Evolutionary conservation across 2,329 filamentous ascomycete species (phyloP).

Genomic region (Colletotrichum sp.): DNA sequence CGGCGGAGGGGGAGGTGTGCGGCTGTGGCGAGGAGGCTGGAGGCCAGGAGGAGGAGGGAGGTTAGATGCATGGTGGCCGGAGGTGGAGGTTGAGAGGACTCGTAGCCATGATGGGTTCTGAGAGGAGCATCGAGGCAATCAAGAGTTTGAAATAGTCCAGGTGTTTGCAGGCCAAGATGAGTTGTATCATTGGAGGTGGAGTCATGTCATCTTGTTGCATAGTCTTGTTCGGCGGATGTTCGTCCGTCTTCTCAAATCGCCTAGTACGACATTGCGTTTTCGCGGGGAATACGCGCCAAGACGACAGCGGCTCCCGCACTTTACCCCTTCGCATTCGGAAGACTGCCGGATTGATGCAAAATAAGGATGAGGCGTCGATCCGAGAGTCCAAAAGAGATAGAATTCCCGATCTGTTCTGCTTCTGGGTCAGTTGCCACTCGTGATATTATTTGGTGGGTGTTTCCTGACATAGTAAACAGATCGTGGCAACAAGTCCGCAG

Average conservation of each 20-base stretch:
- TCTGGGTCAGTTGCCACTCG: not conserved
- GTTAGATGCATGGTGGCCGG: not conserved
- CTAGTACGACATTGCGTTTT: not conserved
- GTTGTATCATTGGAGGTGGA: not conserved
- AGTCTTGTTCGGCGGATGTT: not conserved
- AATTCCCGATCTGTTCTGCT: not conserved
- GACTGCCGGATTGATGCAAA: not conserved
- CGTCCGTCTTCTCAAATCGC: not conserved
- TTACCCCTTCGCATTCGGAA: not conserved
- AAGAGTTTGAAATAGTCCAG: not conserved
- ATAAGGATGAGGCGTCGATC: not conserved
- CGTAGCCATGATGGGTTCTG: not conserved
- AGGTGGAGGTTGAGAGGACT: not conserved
- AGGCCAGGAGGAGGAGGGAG: not conserved
- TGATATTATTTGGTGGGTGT: fast-evolving
- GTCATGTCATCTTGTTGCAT: not conserved
- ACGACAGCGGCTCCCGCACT: not conserved
- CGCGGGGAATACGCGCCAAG: not conserved
- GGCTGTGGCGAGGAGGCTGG: not conserved
- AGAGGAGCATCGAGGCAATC: fast-evolving
- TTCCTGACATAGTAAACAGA: not conserved
- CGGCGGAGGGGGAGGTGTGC: not conserved
- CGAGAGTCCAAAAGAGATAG: not conserved
- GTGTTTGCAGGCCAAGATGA: not conserved
- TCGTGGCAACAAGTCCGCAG: not conserved